These are phyloP conservation scores for Pinus albicaulis DNA, from an alignment of 75 land plant genomes.

Conservation along the genomic window DNA sequence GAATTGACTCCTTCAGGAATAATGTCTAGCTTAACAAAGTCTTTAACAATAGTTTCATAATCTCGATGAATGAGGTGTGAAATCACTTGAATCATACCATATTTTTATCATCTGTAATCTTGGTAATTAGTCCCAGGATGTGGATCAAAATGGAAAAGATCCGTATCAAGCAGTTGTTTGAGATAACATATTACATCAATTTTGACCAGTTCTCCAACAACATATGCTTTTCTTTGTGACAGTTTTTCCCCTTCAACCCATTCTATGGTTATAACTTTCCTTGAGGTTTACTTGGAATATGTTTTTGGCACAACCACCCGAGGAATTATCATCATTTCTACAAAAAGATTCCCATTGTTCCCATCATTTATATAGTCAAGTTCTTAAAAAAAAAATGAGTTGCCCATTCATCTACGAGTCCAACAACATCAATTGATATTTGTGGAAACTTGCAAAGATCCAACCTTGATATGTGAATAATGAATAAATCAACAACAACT, in stretches of 20 bases:
- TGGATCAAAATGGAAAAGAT: constrained; percentile 98
- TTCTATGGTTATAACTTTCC: constrained; percentile 86
- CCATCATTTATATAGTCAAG: no score
- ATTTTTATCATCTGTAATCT: no score
- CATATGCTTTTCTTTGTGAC: constrained; percentile 84
- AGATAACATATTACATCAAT: constrained; percentile 99
- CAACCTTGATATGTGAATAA: constrained; percentile 84
- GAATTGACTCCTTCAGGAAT: no score
- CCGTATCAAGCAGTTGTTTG: constrained; percentile 98
- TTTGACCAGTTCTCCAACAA: constrained; percentile 98
- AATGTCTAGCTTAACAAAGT: no score
- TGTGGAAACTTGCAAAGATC: constrained; percentile 66
- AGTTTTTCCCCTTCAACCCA: constrained; percentile 99
- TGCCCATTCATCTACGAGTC: no score
- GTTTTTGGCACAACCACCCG: constrained; percentile 98
- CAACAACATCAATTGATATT: no score
- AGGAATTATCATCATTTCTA: constrained; percentile 93
- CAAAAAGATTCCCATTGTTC: constrained; percentile 86
- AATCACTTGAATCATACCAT: no score
- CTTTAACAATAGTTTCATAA: no score
- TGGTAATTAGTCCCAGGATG: constrained; percentile 99
- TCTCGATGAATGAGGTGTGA: no score
- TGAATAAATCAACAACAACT: constrained; percentile 88
- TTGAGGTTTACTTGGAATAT: no score
- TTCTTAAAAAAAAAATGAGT: no score